These are phyloP conservation scores for Penicillium manginii DNA, from an alignment of 495 filamentous ascomycete genomes.

Conservation along the genomic window DNA sequence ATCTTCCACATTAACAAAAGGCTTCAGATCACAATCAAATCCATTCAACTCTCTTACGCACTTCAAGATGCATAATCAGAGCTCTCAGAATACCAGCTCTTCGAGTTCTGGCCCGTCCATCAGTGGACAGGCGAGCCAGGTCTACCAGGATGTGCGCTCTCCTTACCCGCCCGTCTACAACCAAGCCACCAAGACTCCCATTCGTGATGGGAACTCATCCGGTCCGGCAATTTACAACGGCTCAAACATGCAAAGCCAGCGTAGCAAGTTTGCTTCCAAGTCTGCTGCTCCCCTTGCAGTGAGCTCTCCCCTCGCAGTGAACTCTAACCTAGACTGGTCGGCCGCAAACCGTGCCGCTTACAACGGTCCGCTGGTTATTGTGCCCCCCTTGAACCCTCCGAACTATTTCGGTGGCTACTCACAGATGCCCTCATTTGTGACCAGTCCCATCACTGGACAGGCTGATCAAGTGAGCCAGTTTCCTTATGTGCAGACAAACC, in stretches of 20 bases:
- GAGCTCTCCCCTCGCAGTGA: slow-evolving; percentile 32
- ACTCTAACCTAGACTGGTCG: slow-evolving; percentile 35
- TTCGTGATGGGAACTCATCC: slow-evolving; percentile 21
- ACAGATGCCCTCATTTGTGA: slow-evolving; percentile 29
- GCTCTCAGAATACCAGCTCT: slow-evolving; percentile 32
- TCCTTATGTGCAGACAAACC: slow-evolving; percentile 31
- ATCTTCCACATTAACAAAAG: neutral
- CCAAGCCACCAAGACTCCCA: slow-evolving; percentile 10
- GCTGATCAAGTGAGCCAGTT: slow-evolving; percentile 34
- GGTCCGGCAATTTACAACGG: slow-evolving; percentile 26
- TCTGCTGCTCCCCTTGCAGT: slow-evolving; percentile 25
- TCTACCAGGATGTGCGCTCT: slow-evolving; percentile 29
- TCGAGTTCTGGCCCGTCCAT: slow-evolving; percentile 35
- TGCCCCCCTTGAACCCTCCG: slow-evolving; percentile 34
- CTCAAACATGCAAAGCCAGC: slow-evolving; percentile 30
- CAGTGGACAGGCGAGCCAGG: slow-evolving; percentile 26
- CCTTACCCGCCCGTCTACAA: slow-evolving; percentile 32
- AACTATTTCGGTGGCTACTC: slow-evolving; percentile 31
- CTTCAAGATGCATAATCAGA: slow-evolving; percentile 15
- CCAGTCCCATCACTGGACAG: slow-evolving; percentile 25
- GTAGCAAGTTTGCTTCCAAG: slow-evolving; percentile 32
- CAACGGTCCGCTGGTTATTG: slow-evolving; percentile 35
- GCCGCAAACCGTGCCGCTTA: slow-evolving; percentile 29
- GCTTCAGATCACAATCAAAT: neutral
- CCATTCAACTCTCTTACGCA: neutral